Evolutionary conservation across 2,329 filamentous ascomycete species (phyloP).

Genomic region (Exophiala spinifera): DNA sequence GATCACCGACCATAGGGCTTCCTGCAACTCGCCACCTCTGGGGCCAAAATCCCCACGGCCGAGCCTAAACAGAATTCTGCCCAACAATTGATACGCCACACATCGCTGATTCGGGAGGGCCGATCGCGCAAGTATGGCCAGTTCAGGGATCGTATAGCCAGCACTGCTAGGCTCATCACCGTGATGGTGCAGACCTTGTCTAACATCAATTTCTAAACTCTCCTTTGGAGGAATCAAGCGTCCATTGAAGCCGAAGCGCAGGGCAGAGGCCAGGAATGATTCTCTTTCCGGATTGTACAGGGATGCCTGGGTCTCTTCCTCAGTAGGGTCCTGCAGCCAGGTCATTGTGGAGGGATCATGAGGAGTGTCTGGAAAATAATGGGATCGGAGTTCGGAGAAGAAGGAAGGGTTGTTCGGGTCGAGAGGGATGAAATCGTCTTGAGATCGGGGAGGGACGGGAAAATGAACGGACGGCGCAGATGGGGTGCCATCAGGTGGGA

Average conservation of each 20-base stretch:
- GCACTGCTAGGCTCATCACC: conserved; percentile 88
- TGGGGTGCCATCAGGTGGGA: conserved; percentile 10
- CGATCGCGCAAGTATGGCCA: conserved; percentile 76
- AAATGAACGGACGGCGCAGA: conserved; percentile 42
- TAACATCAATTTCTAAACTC: conserved; percentile 70
- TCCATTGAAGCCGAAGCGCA: conserved; percentile 88
- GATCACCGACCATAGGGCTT: conserved; percentile 78
- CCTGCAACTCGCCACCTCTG: conserved; percentile 61
- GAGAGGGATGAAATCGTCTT: conserved; percentile 63
- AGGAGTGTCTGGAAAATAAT: conserved; percentile 88
- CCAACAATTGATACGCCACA: conserved; percentile 86
- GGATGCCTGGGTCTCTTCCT: conserved; percentile 60
- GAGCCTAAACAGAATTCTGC: conserved; percentile 77
- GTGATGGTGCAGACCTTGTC: conserved; percentile 86
- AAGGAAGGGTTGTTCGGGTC: conserved; percentile 82
- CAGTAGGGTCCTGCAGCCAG: conserved; percentile 78
- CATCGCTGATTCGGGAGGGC: conserved; percentile 83
- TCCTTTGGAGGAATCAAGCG: conserved; percentile 72
- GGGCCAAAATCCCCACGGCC: conserved; percentile 69
- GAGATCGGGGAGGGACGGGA: conserved; percentile 43
- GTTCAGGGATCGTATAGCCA: conserved; percentile 86
- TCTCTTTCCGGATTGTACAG: conserved; percentile 77
- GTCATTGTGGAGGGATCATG: conserved; percentile 81
- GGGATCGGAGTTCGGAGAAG: conserved; percentile 76
- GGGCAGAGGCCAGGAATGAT: conserved; percentile 60